A percentile compares a stretch with the other conserved stretches of the same genome.
Evolutionary conservation across 169 alveolate species (phyloP).

Genomic region (Cystoisospora suis): DNA sequence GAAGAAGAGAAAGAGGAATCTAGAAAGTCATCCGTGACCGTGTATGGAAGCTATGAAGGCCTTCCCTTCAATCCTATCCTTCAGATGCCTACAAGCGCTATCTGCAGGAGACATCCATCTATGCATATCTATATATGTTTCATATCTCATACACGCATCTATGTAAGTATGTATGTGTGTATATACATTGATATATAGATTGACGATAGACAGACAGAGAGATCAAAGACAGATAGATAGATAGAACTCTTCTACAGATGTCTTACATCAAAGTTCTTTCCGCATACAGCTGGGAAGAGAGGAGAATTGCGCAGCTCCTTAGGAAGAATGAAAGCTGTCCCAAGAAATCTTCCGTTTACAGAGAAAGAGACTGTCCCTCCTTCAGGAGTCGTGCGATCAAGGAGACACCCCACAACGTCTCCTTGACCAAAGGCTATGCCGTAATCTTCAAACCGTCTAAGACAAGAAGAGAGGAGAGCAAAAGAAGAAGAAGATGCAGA

Average conservation of each 20-base stretch:
- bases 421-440: constrained; percentile 12
- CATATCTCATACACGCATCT: neutral
- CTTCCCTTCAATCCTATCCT: no score
- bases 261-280: constrained; percentile 24
- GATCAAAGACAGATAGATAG: no score
- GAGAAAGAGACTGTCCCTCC: constrained; percentile 19
- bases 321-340: constrained; percentile 18
- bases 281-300: constrained; percentile 20
- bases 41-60: no score
- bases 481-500: neutral
- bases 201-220: neutral
- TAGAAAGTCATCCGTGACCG: no score
- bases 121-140: neutral
- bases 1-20: no score
- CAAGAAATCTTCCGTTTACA: neutral
- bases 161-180: neutral
- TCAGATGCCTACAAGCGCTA: neutral
- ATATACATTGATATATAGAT: neutral
- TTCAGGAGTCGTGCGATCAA: neutral
- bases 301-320: neutral
- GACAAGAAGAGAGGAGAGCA: neutral
- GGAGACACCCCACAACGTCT: constrained; percentile 37
- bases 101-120: neutral
- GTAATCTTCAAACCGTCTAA: constrained; percentile 24
- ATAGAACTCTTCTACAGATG: neutral